Conservation (phyloP, 768 basidiomycete genomes). For the Lactarius trivialis region DNA sequence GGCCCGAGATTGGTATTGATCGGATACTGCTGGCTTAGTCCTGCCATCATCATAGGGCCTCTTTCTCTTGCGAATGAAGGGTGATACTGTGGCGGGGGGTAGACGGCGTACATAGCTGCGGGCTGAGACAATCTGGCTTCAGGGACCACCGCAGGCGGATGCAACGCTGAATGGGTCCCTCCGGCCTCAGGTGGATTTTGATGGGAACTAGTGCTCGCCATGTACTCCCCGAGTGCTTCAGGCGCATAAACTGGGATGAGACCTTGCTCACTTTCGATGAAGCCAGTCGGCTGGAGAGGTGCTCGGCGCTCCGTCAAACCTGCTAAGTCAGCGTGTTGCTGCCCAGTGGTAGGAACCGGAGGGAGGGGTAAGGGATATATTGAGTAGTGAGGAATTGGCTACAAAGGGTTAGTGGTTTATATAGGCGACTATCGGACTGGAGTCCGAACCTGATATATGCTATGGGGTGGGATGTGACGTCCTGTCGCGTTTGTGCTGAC, state of each 20-base stretch:
- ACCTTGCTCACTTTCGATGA: slow-evolving; percentile 67
- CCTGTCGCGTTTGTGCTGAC: slow-evolving; percentile 7
- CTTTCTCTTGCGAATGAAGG: slow-evolving; percentile 6
- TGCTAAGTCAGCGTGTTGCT: slow-evolving; percentile 7
- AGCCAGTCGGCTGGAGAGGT: slow-evolving; percentile 58
- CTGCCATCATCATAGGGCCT: slow-evolving; percentile 2
- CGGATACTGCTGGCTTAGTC: neutral
- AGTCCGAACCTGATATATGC: slow-evolving; percentile 16
- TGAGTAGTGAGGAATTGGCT: slow-evolving; percentile 16
- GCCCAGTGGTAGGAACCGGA: slow-evolving; percentile 4
- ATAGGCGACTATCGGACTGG: neutral
- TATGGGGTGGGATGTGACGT: neutral
- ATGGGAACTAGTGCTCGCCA: slow-evolving; percentile 36
- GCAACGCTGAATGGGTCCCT: slow-evolving; percentile 11
- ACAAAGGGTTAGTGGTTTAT: neutral
- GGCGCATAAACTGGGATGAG: slow-evolving; percentile 60
- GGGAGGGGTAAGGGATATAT: slow-evolving; percentile 10
- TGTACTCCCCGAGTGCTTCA: slow-evolving; percentile 64
- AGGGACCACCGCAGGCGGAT: slow-evolving; percentile 3
- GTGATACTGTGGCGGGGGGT: slow-evolving; percentile 14
- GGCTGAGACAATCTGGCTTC: slow-evolving; percentile 7
- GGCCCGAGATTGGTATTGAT: slow-evolving; percentile 1
- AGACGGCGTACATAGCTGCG: slow-evolving; percentile 3
- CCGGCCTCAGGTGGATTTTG: slow-evolving; percentile 30
- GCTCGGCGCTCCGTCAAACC: slow-evolving; percentile 25